Base-by-base conservation (phyloP, 73 alveolate species). In the Loxodes magnus region DNA sequence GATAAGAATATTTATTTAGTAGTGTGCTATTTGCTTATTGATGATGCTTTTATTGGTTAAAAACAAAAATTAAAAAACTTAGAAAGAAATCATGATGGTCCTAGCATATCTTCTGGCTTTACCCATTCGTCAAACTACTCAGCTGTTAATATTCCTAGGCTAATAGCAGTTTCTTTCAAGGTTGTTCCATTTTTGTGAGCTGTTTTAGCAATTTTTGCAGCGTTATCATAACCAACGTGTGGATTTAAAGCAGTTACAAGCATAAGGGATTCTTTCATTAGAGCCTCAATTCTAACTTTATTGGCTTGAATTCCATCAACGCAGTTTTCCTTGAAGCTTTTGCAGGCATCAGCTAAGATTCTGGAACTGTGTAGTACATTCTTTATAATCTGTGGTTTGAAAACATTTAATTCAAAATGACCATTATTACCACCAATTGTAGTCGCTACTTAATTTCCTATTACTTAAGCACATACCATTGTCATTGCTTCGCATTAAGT, bases 161-260 rank as follows among this genome's bases (percentile, higher is more conserved):
- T 76, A 20, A 87, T 54, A 9, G 95, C 97, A 9, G 97, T 57
- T 58, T 77, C 92, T 36, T 76, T 71, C 20, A 87, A 77, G 14
- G 94, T 87, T 43, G 77, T 41, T 43, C 78, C 84, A 51, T 83
- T 82, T 53, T 80, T 80, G 64, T 87, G 97, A 30, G 97, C 96
- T 46, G 82, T 91, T 71, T 91, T 85, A 38, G 98, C 97, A 59
- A 94, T 87, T 48, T 85, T 82, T 15, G 98, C 96, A 2, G 99
- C 97, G 73, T 82, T 78, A 33, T 88, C 97, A 71, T 94, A 94
- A 25, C 99, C 98, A 53, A 91, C 88, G 58, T 90, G 75, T 30
- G 98, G 98, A 67, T 94, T 94, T 24, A 94, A 77, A 41, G 99
- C 99, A 23, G 99, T 94, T 2, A 94, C 99, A 39, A 94, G 89